Percentiles rank a stretch among this genome's conserved stretches.
Evolutionary conservation across 257 asterid genomes (phyloP).

Genomic region (Fraxinus cuspidata): DNA sequence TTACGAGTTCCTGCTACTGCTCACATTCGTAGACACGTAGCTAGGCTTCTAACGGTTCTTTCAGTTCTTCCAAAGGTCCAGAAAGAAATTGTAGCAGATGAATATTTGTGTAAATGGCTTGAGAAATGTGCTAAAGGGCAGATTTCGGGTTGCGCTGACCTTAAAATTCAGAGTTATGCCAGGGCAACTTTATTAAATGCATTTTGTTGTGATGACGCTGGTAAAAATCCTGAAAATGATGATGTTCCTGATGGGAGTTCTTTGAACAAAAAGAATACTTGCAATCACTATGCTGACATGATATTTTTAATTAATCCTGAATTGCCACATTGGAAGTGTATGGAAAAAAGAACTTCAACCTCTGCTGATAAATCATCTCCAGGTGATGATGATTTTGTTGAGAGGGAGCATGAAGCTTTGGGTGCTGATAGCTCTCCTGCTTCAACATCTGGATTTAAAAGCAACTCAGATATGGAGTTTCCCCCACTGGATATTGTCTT

Average conservation of each 20-base stretch:
- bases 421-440: constrained; percentile 44
- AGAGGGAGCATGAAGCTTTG: constrained; percentile 34
- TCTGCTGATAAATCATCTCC: constrained; percentile 39
- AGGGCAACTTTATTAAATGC: constrained; percentile 84
- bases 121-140: constrained; percentile 88
- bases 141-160: constrained; percentile 88
- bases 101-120: constrained; percentile 79
- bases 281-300: constrained; percentile 79
- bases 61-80: constrained; percentile 82
- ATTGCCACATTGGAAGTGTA: constrained; percentile 89
- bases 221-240: constrained; percentile 41
- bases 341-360: constrained; percentile 32
- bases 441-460: constrained; percentile 56
- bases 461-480: constrained; percentile 45
- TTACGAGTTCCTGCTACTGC: constrained; percentile 93
- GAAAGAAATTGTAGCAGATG: constrained; percentile 67
- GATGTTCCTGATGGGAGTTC: constrained; percentile 40
- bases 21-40: constrained; percentile 95
- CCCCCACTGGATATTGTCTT: constrained; percentile 86
- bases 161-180: constrained; percentile 86
- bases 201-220: constrained; percentile 52
- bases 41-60: constrained; percentile 79
- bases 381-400: constrained; percentile 43
- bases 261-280: constrained; percentile 31
- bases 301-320: constrained; percentile 82